Evolutionary conservation across 2,329 filamentous ascomycete genomes (phyloP), one percentile per base, ranked within the genome.

Genomic region (Penicillium sp.): DNA sequence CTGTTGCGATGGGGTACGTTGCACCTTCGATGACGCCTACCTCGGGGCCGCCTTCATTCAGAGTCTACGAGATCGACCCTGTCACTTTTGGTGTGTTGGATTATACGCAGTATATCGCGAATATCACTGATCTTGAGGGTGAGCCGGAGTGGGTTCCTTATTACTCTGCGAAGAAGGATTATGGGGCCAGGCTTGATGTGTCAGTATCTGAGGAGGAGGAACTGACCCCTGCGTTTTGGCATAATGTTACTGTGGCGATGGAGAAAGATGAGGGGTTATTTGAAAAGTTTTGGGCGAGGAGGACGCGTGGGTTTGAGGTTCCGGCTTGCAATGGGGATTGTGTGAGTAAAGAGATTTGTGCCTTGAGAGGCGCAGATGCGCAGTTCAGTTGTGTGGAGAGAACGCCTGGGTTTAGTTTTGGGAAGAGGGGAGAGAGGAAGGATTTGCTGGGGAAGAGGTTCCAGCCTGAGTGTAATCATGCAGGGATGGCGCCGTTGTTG

Each of bases 141-240:
- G 74, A 74, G 0, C 82, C 81, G 2, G 65, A 71, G n/a, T 85
- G 81, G 81, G 70, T 68, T 6, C 76, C 77, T 47, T 79, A 81
- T 65, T 85, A 85, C 67, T 82, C 80, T 2, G 82, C 80, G 29
- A 81, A 79, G 62, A 77, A 78, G 47, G 69, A 73, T 7, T 85
- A 85, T 60, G 81, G 80, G 2, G 5, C 6, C 0, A 36, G 6
- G n/a, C n/a, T 36, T n/a, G 33, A 18, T 16, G 33, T 36, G 6
- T n/a, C 33, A 6, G n/a, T 36, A 2, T 4, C n/a, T 6, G 33
- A 2, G n/a, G 33, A 9, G 4, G 15, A 6, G 6, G 75, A 85
- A 57, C 74, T 86, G 31, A 81, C 78, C 1, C 78, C 81, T 0
- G 77, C 76, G 1, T 84, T 84, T 66, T 85, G 82, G 82, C 82